Evolutionary conservation across 1,139 yeast genomes (phyloP), one percentile per base, ranked within the genome.

Genomic region (Wickerhamiella pararugosa): DNA sequence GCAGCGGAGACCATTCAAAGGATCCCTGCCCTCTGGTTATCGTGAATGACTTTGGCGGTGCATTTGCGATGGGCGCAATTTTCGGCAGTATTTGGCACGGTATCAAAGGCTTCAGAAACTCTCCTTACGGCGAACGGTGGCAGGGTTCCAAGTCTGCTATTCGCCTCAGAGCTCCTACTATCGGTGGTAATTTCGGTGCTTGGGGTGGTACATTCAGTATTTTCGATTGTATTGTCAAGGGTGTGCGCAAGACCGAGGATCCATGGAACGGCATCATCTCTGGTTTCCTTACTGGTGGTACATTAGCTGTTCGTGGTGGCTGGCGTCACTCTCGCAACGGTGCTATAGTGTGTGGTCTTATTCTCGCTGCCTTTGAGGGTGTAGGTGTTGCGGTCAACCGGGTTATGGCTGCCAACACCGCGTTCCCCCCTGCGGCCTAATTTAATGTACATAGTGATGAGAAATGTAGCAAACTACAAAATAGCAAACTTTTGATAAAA

Each of bases 61-160:
- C 98, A 45, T 90, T 86, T 58, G 78, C 97, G 57, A 87, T 90
- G 97, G 99, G 99, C 65, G 81, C 76, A 54, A 82, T 90, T 58
- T 97, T 98, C 67, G 99, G 99, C 51, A 78, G 92, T 55, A 79
- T 92, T 51, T 90, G 98, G 98, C 98, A 90, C 69, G 96, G 97
- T 59, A 81, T 90, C 59, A 90, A 92, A 62, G 99, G 99, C 39
- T 90, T 90, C 73, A 76, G 98, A 63, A 92, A 92, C 71, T 84
- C 96, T 9, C 98, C 99, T 11, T 54, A 64, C 45, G 98, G 98
- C 47, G 98, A 90, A 65, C 77, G 97, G 67, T 71, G 94, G 55
- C 67, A 74, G 49, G 98, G 98, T 42, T 83, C 95, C 26, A 60
- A 90, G 48, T 70, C 84, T 32, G 97, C 97, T 42, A 79, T 90